Base-by-base conservation (phyloP, 345 rosid species). In the Citrus hindsii region DNA sequence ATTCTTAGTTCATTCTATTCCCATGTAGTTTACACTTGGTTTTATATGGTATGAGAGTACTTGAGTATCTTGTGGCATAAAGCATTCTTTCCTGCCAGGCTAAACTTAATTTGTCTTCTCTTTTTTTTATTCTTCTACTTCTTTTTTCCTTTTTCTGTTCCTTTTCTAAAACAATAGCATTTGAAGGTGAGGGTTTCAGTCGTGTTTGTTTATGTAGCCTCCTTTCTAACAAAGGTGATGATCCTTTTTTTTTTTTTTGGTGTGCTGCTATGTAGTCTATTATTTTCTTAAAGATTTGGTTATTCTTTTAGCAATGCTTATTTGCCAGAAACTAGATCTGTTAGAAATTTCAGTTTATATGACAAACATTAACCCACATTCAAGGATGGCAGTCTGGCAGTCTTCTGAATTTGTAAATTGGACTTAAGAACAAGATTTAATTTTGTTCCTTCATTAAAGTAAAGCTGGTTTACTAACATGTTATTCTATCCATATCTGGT, bases 391-490 rank as follows among this genome's bases (percentile, higher is more conserved):
- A 58, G 53, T 37, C 65, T 73, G 30, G 33, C 16, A 58, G 53
- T 37, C 65, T 73, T 73, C 66, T 73, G 65, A 58, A 55, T 42
- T 35, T 58, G 76, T 30, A 35, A 58, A 24, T 37, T 58, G 67
- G 76, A 73, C 35, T 73, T 24, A 28, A 13, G 22, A 6, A 21
- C 64, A 21, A 30, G 48, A 33, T 71, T 55, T 71, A 58, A 12
- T n/a, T 71, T 71, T 70, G 60, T 73, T 58, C 12, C 64, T n/a
- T n/a, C 53, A 58, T 73, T 28, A n/a, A n/a, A 70, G 61, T 48
- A 14, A 7, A 16, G 61, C 25, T 16, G 48, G 64, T 55, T 46
- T 22, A 33, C 14, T 58, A 35, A 3, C 30, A 33, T n/a, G 33
- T n/a, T 24, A 56, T 73, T 59, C 37, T 24, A 59, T 59, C 27